Percentiles rank a stretch among this genome's conserved stretches.
phyloP scores from a whole-genome alignment of 306 rosid species.

The Vigna reflexopilosa region DNA sequence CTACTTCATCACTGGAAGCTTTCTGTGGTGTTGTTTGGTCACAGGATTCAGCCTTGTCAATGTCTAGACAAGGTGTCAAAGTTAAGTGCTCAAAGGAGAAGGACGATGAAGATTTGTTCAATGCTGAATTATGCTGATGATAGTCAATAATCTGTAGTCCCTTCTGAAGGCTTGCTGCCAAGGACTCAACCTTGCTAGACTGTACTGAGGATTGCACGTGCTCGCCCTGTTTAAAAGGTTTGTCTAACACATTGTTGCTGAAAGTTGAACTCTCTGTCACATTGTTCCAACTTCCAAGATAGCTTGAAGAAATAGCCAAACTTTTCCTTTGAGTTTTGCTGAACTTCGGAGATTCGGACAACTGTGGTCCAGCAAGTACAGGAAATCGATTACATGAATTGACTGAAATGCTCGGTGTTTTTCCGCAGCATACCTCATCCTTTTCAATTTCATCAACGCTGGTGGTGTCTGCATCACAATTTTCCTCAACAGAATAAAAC shows the following conservation, averaged over 20 bases:
- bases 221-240: conserved; percentile 55
- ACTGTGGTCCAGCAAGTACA: conserved; percentile 72
- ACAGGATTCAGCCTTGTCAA: conserved; percentile 54
- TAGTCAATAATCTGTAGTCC: conserved; percentile 82
- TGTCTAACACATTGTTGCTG: conserved; percentile 55
- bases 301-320: conserved; percentile 57
- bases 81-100: conserved; percentile 90
- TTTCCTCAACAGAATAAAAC: conserved; percentile 60
- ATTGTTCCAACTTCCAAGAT: conserved; percentile 60
- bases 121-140: conserved; percentile 78
- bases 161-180: conserved; percentile 94
- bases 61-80: conserved; percentile 66
- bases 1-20: conserved; percentile 49
- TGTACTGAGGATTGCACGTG: conserved; percentile 57
- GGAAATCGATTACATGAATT: conserved; percentile 61
- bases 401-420: conserved; percentile 55
- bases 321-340: conserved; percentile 76
- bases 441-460: conserved; percentile 59
- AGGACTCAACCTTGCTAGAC: conserved; percentile 74
- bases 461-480: conserved; percentile 53
- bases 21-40: conserved; percentile 52
- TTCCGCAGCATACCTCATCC: conserved; percentile 46
- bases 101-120: conserved; percentile 77
- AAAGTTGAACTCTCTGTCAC: conserved; percentile 63
- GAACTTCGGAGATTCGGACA: conserved; percentile 92